Evolutionary conservation across 768 basidiomycete species (phyloP).

Genomic region (Suillus paluster): DNA sequence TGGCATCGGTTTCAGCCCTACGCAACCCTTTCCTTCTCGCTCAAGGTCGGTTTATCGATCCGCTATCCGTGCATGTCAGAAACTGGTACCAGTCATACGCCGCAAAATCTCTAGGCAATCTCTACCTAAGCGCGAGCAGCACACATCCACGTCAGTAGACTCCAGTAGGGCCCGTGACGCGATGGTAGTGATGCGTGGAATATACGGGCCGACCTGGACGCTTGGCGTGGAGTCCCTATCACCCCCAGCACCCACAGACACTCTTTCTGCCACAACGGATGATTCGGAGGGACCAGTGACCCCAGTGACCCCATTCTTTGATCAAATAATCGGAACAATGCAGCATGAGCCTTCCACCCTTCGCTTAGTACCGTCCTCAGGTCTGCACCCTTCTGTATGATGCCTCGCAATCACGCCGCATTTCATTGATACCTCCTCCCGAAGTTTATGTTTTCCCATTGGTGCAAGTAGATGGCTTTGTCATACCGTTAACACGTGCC

Average conservation of each 20-base stretch:
- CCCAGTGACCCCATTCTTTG: slow-evolving; percentile 4
- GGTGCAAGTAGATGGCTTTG: neutral
- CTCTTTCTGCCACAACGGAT: slow-evolving; percentile 1
- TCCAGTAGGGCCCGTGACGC: neutral
- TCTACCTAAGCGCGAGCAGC: neutral
- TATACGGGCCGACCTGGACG: slow-evolving; percentile 9
- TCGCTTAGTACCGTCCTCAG: slow-evolving; percentile 7
- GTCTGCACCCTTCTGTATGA: slow-evolving; percentile 3
- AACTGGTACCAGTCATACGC: slow-evolving; percentile 7
- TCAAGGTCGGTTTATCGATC: slow-evolving; percentile 9
- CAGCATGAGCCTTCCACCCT: slow-evolving; percentile 5
- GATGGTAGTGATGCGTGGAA: slow-evolving; percentile 7
- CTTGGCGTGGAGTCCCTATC: neutral
- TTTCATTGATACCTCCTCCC: neutral
- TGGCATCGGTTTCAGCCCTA: slow-evolving; percentile 51
- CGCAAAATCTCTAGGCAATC: slow-evolving; percentile 8
- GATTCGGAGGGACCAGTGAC: slow-evolving; percentile 11
- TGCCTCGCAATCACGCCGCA: neutral
- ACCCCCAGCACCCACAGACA: neutral
- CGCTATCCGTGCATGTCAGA: slow-evolving; percentile 7
- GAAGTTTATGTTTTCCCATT: neutral
- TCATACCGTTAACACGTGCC: neutral
- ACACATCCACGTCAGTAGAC: neutral
- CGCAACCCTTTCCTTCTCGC: neutral
- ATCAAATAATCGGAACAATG: neutral